Base-by-base conservation (phyloP, 257 asterid genomes). In the Primulina tabacum region DNA sequence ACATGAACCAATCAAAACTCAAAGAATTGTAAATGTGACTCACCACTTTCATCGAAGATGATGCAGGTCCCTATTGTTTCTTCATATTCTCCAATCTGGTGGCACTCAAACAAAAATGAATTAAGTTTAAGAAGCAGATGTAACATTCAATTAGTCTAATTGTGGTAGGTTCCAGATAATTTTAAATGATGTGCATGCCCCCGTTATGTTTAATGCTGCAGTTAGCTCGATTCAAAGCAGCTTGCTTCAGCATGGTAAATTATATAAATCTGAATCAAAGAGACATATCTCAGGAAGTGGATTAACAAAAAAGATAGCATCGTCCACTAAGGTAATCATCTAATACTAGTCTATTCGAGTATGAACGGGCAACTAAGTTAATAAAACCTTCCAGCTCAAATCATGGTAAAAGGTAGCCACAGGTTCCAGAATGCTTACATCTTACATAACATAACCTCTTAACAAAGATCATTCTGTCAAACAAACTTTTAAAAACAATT, bases 51-150 rank as follows among this genome's bases (percentile, higher is more conserved):
- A 67, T 62, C 62, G 75, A 89, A 89, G 32, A 90, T 80, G 32
- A 93, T 82, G 82, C 98, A 87, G 43, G 94, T 86, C 50, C 97
- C 99, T 38, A 93, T 76, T 70, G 99, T 90, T 77, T 90, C 99
- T 71, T 78, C 79, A 57, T 93, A 93, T 73, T 84, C 86, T 79
- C 97, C 99, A 71, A 93, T 86, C 99, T 90, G 77, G 55, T 12
- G 18, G 18, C 18, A 47, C 4, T 14, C 18, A 47, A 47, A 47
- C 55, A 47, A 47, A 9, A 47, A 47, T 47, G 18, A 47, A 47
- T 47, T 4, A 47, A 47, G 7, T 12, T 47, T 47, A 47, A 14
- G 55, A 6, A 3, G 55, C 55, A 47, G 18, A 47, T 47, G 55
- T 12, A 12, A 14, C 55, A 14, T 4, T 47, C 55, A 47, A 43